Evolutionary conservation across 2,329 filamentous ascomycete species (phyloP), one percentile per base, ranked within the genome.

Genomic region (Ceratocystis cubensis): DNA sequence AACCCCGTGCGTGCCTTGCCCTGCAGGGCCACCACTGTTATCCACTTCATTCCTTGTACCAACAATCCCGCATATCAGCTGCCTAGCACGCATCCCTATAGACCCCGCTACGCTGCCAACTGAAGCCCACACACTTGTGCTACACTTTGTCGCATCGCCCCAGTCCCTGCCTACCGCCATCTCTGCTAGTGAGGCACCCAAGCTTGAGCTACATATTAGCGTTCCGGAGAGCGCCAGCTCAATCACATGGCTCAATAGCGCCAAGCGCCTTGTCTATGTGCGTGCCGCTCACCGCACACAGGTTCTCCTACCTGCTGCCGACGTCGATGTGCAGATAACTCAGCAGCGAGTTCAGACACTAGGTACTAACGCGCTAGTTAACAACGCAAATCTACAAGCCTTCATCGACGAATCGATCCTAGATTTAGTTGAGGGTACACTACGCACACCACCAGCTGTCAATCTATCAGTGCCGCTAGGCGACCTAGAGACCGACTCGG

Each of bases 371-470:
- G 25, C 65, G 10, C 62, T 69, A 6, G 45, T 65, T 5, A 30
- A 53, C 10, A 28, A 8, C 17, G 44, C 61, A 3, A 6, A 50
- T 17, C 70, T 84, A 10, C 70, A 72, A 37, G 67, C 74, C 4
- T 84, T 84, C 71, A 72, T 84, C 53, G 64, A 70, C 1, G 68
- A 71, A n/a, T 78, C 79, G 7, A 73, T 76, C 46, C 76, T 85
- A 50, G 76, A 80, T 46, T 75, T 82, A 4, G 72, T 70, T n/a
- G 69, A 72, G 2, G 77, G 78, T 45, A 75, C 73, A 33, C 71
- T 81, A 5, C 75, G 74, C 63, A 78, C 78, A 22, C 79, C 78
- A 0, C 66, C 72, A 71, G 0, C 74, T 76, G 65, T 76, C 73
- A 72, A 83, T 81, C 28, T 79, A 78, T 64, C 73, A 71, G 41